Evolutionary conservation across 768 basidiomycete species (phyloP), one percentile per base, ranked within the genome.

Genomic region (Boletus reticuloceps): DNA sequence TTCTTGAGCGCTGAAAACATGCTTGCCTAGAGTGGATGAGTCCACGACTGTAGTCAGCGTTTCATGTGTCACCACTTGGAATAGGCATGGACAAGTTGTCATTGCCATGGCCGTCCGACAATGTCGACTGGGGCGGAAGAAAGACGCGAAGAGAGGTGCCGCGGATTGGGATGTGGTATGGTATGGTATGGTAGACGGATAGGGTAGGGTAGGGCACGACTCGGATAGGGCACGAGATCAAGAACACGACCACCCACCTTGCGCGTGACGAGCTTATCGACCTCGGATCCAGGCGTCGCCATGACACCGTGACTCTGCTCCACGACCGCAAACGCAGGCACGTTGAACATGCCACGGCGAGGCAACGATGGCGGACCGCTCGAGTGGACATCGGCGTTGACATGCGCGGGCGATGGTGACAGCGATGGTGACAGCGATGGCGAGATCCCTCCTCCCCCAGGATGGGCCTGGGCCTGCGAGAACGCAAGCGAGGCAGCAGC

Each of bases 401-500:
- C 3, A 13, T 11, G 39, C 17, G 14, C 4, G 6, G 39, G 39
- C 40, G 40, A 34, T 8, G 29, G n/a, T 20, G 47, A 38, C 9
- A 36, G 10, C 7, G 36, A 25, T 29, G 36, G n/a, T 20, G 47
- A 38, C 8, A 36, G 10, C 7, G 36, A 25, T 27, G 36, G 20
- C 20, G 20, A 22, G 22, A 22, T 22, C 22, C 20, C 22, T 2
- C 22, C 37, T 13, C 14, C 37, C 37, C 39, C 41, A 25, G 22
- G 22, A 25, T 25, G 22, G 4, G 22, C 22, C 22, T 25, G 22
- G 5, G 12, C 59, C 54, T 7, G 65, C 69, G 61, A 82, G 58
- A 83, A 79, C 34, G 79, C 74, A 11, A 76, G 65, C 19, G 82
- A 76, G 4, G 82, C 80, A 6, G 85, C 82, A 2, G 85, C 83